Conservation (phyloP, 2,329 filamentous ascomycete species). For the Cercospora citrullina region DNA sequence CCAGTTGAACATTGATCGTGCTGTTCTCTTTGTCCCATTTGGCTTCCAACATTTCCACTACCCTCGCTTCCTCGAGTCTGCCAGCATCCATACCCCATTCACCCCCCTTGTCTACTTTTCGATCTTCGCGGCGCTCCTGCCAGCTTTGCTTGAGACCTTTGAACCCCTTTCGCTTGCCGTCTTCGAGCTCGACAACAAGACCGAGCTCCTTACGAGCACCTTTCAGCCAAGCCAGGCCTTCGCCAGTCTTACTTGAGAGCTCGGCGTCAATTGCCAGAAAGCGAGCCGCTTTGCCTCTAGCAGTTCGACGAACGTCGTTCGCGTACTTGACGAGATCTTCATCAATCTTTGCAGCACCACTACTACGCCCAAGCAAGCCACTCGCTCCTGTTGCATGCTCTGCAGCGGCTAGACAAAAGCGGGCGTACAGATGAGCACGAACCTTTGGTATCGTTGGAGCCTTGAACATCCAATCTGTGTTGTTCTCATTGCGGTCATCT, state of each 20-base stretch:
- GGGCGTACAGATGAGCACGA: constrained; percentile 80
- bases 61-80: constrained; percentile 76
- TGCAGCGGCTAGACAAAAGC: constrained; percentile 81
- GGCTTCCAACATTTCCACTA: constrained; percentile 80
- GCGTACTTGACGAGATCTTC: constrained; percentile 69
- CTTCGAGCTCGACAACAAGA: constrained; percentile 49
- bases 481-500: constrained; percentile 76
- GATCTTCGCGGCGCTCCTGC: constrained; percentile 76
- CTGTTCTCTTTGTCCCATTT: constrained; percentile 96
- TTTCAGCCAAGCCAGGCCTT: constrained; percentile 81
- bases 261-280: constrained; percentile 93
- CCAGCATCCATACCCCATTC: constrained; percentile 83
- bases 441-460: constrained; percentile 85
- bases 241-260: constrained; percentile 74
- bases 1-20: constrained; percentile 78
- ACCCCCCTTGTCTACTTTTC: constrained; percentile 69
- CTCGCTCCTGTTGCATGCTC: constrained; percentile 79
- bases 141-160: constrained; percentile 71
- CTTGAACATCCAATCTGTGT: constrained; percentile 96
- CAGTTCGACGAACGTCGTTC: constrained; percentile 70
- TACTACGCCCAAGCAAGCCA: constrained; percentile 46
- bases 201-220: constrained; percentile 76
- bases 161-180: constrained; percentile 57
- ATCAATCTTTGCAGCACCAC: constrained; percentile 56
- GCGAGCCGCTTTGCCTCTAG: constrained; percentile 80